Evolutionary conservation across 306 rosid genomes (phyloP).

Genomic region (Vigna nakashimae): DNA sequence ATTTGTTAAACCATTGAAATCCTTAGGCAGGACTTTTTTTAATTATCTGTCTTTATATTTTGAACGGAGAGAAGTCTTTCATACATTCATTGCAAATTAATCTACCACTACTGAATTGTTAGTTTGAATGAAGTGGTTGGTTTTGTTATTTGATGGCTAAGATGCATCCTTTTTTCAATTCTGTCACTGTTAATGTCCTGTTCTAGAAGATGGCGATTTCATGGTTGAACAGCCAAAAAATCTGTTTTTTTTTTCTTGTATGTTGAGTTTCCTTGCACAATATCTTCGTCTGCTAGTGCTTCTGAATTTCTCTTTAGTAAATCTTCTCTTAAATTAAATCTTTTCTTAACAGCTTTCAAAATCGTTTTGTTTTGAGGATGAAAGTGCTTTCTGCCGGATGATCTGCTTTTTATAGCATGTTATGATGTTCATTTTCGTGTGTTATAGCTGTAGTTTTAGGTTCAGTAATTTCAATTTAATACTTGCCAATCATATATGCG

Average conservation of each 20-base stretch:
- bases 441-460: not conserved
- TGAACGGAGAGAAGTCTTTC: no score
- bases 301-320: constrained; percentile 27
- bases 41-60: no score
- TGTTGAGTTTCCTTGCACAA: not conserved
- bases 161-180: no score
- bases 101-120: not conserved
- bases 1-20: no score
- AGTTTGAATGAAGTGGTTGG: constrained; percentile 23
- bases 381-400: constrained; percentile 28
- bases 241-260: not conserved
- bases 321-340: no score
- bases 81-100: not conserved
- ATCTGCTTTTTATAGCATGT: constrained; percentile 20
- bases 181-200: no score
- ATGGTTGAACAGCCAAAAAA: not conserved
- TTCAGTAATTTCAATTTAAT: constrained; percentile 15
- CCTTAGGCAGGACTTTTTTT: no score
- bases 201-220: not conserved
- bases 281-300: constrained; percentile 15
- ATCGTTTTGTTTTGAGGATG: constrained; percentile 10
- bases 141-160: constrained; percentile 16
- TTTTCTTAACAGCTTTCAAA: not conserved
- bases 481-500: constrained; percentile 27
- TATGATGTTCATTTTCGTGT: constrained; percentile 2